Evolutionary conservation across 2,329 filamentous ascomycete genomes (phyloP).

Genomic region (Didymellaceae sp.): DNA sequence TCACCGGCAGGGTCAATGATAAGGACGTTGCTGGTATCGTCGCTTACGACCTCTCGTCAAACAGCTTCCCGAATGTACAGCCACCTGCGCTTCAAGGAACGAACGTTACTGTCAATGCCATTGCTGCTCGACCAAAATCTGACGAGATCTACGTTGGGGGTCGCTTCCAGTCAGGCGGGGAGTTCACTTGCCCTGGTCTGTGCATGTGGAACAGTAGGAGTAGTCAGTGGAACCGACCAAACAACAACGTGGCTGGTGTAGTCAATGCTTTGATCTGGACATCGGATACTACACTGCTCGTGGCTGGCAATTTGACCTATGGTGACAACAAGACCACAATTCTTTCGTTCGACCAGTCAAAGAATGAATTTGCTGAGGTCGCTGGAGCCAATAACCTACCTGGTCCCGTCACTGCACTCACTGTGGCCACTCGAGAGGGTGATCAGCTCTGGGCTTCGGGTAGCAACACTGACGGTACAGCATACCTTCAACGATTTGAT

Average conservation of each 20-base stretch:
- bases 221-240: constrained; percentile 81
- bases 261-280: constrained; percentile 80
- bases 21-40: constrained; percentile 74
- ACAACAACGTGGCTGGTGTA: constrained; percentile 71
- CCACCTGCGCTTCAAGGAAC: constrained; percentile 76
- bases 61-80: constrained; percentile 69
- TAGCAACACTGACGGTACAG: constrained; percentile 68
- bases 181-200: constrained; percentile 79
- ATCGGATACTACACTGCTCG: constrained; percentile 72
- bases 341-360: constrained; percentile 73
- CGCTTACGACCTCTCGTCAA: constrained; percentile 74
- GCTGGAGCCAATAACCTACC: constrained; percentile 70
- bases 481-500: constrained; percentile 84
- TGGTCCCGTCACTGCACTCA: constrained; percentile 79
- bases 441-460: constrained; percentile 81
- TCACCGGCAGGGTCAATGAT: constrained; percentile 73
- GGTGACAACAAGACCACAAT: constrained; percentile 71
- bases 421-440: constrained; percentile 66
- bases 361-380: constrained; percentile 70
- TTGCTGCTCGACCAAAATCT: constrained; percentile 73
- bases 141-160: constrained; percentile 85
- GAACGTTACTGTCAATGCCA: constrained; percentile 75
- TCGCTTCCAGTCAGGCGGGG: constrained; percentile 81
- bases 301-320: constrained; percentile 77
- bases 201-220: constrained; percentile 77